A percentile compares a stretch with the other conserved stretches of the same genome.
phyloP scores from a whole-genome alignment of 208 protist genomes.

The Leptomonas pyrrhocoris region DNA sequence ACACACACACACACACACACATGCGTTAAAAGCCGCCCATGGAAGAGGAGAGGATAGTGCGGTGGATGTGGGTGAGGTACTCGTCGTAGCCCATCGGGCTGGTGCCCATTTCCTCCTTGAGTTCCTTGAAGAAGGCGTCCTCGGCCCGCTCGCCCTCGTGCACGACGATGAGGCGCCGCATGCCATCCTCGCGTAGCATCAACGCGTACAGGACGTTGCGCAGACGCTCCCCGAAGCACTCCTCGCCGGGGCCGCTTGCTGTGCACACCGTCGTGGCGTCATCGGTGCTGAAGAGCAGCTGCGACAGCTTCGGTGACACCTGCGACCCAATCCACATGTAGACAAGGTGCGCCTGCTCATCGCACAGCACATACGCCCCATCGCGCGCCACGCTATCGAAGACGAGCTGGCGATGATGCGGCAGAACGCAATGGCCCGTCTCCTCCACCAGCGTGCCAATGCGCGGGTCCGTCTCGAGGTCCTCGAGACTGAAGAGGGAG shows the following conservation, averaged over 20 bases:
- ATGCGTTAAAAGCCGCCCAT: neutral
- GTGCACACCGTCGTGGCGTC: slow-evolving; percentile 59
- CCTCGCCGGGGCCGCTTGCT: slow-evolving; percentile 47
- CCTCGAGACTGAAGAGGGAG: slow-evolving; percentile 76
- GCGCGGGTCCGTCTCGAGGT: slow-evolving; percentile 40
- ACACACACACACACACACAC: neutral
- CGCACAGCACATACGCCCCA: slow-evolving; percentile 86
- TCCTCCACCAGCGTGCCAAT: slow-evolving; percentile 52
- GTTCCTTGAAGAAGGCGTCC: slow-evolving; percentile 80
- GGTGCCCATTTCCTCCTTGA: slow-evolving; percentile 72
- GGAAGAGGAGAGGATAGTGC: slow-evolving; percentile 40
- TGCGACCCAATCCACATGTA: slow-evolving; percentile 87
- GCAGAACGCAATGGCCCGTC: slow-evolving; percentile 67
- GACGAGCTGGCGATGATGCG: slow-evolving; percentile 62
- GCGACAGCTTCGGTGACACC: slow-evolving; percentile 52
- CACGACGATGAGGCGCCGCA: slow-evolving; percentile 80
- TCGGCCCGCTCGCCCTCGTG: slow-evolving; percentile 78
- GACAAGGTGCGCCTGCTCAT: slow-evolving; percentile 78
- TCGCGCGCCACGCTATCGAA: slow-evolving; percentile 69
- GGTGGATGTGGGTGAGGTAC: slow-evolving; percentile 70
- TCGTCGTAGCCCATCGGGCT: slow-evolving; percentile 66
- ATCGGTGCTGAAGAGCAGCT: slow-evolving; percentile 60
- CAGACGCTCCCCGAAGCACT: slow-evolving; percentile 72
- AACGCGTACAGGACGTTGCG: slow-evolving; percentile 73
- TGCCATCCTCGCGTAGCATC: slow-evolving; percentile 71